Percentiles rank a stretch among this genome's conserved stretches.
Evolutionary conservation across 2,329 filamentous ascomycete genomes (phyloP).

Genomic region (Elsinoe necatrix): DNA sequence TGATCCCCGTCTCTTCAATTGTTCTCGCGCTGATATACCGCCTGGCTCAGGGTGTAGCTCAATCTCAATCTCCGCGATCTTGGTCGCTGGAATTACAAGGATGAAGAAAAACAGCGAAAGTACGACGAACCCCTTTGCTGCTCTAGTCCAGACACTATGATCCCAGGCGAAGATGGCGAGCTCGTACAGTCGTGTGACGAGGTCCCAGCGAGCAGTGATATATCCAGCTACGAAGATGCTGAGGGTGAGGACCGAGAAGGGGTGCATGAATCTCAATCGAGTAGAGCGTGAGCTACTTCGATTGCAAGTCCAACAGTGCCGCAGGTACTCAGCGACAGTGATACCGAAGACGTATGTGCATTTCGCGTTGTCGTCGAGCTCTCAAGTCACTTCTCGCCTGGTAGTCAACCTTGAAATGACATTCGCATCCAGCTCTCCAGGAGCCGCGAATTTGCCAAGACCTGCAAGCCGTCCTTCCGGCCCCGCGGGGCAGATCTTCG

Average conservation of each 20-base stretch:
- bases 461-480: not conserved
- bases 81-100: constrained; percentile 74
- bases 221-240: constrained; percentile 99
- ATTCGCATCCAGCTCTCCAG: not conserved
- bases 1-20: constrained; percentile 85
- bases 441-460: constrained; percentile 12
- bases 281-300: not conserved
- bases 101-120: constrained; percentile 78
- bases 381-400: not conserved
- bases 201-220: constrained; percentile 97
- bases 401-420: not conserved
- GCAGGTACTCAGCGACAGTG: not conserved
- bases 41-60: constrained; percentile 62
- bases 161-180: constrained; percentile 96
- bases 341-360: not conserved
- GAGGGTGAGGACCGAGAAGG: constrained; percentile 89
- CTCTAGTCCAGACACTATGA: constrained; percentile 87
- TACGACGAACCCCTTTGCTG: constrained; percentile 73
- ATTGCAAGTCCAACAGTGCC: not conserved
- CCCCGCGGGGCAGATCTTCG: not conserved
- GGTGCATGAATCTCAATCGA: constrained; percentile 65
- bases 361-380: not conserved
- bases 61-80: constrained; percentile 72
- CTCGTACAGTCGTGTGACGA: constrained; percentile 94
- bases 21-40: constrained; percentile 89